These are phyloP conservation scores for Salix brachista DNA, from an alignment of 345 rosid genomes.

Conservation along the genomic window DNA sequence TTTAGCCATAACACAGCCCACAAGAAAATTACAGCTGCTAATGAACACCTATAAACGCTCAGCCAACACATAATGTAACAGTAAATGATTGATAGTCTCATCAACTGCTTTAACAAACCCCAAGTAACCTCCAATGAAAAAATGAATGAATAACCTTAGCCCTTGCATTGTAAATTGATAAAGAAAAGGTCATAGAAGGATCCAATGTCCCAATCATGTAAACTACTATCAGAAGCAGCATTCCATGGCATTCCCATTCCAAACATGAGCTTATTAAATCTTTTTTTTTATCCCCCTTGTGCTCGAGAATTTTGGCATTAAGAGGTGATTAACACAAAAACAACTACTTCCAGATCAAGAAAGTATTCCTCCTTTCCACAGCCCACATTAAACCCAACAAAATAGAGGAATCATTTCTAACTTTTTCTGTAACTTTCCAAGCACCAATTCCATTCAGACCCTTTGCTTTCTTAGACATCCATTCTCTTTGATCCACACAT, in stretches of 20 bases:
- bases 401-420: background rate
- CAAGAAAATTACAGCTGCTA: background rate
- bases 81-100: background rate
- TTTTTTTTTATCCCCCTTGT: background rate
- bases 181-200: background rate
- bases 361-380: background rate
- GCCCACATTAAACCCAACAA: background rate
- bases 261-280: too few species aligned
- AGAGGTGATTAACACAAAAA: background rate
- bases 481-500: too few species aligned
- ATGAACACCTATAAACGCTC: background rate
- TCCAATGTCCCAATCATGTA: background rate
- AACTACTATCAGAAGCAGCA: background rate
- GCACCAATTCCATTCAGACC: background rate
- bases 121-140: background rate
- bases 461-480: background rate
- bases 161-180: background rate
- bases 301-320: background rate
- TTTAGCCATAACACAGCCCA: background rate
- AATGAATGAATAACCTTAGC: too few species aligned
- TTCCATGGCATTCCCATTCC: background rate
- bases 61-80: background rate
- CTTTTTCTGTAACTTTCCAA: background rate
- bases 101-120: background rate
- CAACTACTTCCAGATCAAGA: background rate